Conservation (phyloP, 768 basidiomycete species). For the Xanthoconium stramineum region DNA sequence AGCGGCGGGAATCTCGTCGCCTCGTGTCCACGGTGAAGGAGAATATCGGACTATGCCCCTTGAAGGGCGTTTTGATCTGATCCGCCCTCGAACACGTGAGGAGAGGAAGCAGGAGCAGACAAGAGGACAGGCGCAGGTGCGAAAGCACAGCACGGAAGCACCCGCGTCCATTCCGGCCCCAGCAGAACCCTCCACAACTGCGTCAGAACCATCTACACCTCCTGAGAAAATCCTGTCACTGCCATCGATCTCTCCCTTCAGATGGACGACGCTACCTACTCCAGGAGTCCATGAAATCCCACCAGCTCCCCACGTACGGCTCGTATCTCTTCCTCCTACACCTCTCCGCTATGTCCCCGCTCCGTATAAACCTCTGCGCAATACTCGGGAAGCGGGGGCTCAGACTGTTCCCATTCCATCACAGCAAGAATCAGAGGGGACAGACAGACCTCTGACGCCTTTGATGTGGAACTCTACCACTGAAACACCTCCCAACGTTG, state of each 20-base stretch:
- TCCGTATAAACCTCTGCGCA: conserved; percentile 14
- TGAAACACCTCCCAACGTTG: conserved; percentile 73
- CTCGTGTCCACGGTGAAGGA: conserved; percentile 47
- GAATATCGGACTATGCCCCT: conserved; percentile 80
- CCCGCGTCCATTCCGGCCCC: conserved; percentile 17
- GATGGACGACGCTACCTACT: conserved; percentile 56
- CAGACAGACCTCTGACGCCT: conserved; percentile 60
- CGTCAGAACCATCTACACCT: conserved; percentile 37
- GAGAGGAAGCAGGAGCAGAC: conserved; percentile 14
- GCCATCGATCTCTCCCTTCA: conserved; percentile 32
- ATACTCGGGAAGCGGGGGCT: conserved; percentile 18
- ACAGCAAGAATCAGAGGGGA: conserved; percentile 23
- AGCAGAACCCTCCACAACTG: conserved; percentile 1
- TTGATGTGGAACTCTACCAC: conserved; percentile 77
- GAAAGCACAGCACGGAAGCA: conserved; percentile 3
- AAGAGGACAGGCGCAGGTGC: not conserved
- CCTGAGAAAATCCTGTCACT: conserved; percentile 29
- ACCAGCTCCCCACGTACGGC: conserved; percentile 51
- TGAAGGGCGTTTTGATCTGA: conserved; percentile 84
- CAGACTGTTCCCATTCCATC: conserved; percentile 22
- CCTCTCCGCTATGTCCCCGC: conserved; percentile 22
- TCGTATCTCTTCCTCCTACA: conserved; percentile 47
- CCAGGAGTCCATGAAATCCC: conserved; percentile 62
- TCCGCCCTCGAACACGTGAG: conserved; percentile 44
- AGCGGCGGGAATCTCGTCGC: conserved; percentile 6